These are phyloP conservation scores for Trichaptum fuscoviolaceum DNA, from an alignment of 768 basidiomycete species.

Conservation along the genomic window DNA sequence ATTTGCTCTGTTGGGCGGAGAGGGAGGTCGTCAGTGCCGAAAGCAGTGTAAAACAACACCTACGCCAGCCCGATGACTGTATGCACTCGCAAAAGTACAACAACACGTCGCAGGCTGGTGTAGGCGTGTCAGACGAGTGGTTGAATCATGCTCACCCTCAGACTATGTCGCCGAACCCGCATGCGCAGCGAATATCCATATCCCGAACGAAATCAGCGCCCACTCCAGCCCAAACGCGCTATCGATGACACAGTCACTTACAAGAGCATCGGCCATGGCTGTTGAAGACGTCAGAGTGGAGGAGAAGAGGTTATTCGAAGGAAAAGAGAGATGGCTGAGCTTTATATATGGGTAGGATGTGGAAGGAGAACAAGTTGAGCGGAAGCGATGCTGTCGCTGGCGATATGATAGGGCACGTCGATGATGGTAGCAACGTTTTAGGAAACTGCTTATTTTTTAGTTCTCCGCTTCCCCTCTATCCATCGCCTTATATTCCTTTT, in stretches of 20 bases:
- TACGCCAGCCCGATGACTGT: not conserved
- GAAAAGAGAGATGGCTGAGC: not conserved
- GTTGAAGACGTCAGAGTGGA: not conserved
- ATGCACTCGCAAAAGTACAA: not conserved
- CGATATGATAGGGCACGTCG: not conserved
- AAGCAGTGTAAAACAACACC: conserved; percentile 14
- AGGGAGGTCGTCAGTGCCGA: conserved; percentile 10
- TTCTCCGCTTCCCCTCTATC: too few species aligned
- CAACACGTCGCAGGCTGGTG: not conserved
- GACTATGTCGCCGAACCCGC: conserved; percentile 14
- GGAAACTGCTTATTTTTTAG: not conserved
- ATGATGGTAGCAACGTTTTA: not conserved
- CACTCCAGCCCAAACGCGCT: not conserved
- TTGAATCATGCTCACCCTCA: conserved; percentile 15
- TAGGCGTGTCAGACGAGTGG: not conserved
- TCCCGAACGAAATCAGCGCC: not conserved
- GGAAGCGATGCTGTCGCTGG: not conserved
- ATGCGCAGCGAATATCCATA: conserved; percentile 32
- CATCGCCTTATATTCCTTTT: too few species aligned
- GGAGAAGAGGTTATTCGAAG: not conserved
- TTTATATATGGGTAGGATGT: not conserved
- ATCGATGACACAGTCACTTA: conserved; percentile 23
- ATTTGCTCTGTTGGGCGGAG: conserved; percentile 66
- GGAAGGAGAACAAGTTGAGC: not conserved
- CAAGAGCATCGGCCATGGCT: conserved; percentile 51